A percentile compares a stretch with the other conserved stretches of the same genome.
Conservation (phyloP, 1,284 basidiomycete genomes). For the Leccinum griseonigrum region DNA sequence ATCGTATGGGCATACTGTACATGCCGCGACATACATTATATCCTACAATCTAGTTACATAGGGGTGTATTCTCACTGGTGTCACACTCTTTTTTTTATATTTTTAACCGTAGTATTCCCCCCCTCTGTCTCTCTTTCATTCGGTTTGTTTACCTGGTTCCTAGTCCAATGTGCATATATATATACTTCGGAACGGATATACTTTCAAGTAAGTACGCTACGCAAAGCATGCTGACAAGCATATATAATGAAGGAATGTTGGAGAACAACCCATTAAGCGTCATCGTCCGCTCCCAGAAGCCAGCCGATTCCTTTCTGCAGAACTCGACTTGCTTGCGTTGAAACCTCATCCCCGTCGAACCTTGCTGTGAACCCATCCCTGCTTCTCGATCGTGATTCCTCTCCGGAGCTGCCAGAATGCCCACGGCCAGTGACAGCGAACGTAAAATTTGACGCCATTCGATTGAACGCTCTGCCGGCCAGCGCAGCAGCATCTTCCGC, state of each 20-base stretch:
- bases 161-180: conserved; percentile 30
- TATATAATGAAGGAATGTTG: conserved; percentile 16
- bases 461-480: conserved; percentile 70
- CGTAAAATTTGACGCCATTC: conserved; percentile 76
- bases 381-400: conserved; percentile 42
- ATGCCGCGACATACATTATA: conserved; percentile 13
- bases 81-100: conserved; percentile 12
- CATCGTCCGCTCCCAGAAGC: conserved; percentile 78
- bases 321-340: conserved; percentile 67
- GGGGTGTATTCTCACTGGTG: conserved; percentile 9
- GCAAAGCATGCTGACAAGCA: conserved; percentile 1
- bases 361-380: conserved; percentile 40
- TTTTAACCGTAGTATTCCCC: conserved; percentile 20
- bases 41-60: conserved; percentile 11
- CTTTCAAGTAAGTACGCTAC: conserved; percentile 22
- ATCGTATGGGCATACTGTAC: conserved; percentile 15
- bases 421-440: conserved; percentile 52
- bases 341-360: conserved; percentile 58
- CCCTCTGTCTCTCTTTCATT: conserved; percentile 9
- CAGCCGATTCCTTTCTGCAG: conserved; percentile 83
- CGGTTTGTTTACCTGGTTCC: conserved; percentile 28
- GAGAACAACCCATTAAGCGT: conserved; percentile 16
- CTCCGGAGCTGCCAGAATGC: conserved; percentile 44
- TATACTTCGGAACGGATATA: conserved; percentile 17
- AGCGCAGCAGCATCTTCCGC: conserved; percentile 73